Evolutionary conservation across 495 filamentous ascomycete species (phyloP).

Genomic region (Glarea lozoyensis): DNA sequence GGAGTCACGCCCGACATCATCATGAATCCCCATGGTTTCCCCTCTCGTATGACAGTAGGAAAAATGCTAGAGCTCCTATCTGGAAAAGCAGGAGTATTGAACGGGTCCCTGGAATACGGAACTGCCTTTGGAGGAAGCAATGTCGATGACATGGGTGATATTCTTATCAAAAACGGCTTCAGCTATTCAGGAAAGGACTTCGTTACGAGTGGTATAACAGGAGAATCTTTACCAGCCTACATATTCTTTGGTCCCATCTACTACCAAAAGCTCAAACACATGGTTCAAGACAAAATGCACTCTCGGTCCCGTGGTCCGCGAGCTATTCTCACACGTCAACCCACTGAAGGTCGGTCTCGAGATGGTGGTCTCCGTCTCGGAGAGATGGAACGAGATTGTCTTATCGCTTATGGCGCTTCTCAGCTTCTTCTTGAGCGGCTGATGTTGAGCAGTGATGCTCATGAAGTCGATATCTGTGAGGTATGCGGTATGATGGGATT

Average conservation of each 20-base stretch:
- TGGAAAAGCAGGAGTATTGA: conserved; percentile 84
- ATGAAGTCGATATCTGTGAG: conserved; percentile 88
- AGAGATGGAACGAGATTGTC: conserved; percentile 97
- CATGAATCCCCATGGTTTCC: conserved; percentile 99
- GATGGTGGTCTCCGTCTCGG: conserved; percentile 89
- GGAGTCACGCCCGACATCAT: conserved; percentile 95
- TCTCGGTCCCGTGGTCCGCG: conserved; percentile 82
- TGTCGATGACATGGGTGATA: conserved; percentile 79
- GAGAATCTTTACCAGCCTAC: conserved; percentile 86
- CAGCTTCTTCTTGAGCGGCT: conserved; percentile 89
- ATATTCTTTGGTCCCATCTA: conserved; percentile 99
- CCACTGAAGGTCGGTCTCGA: conserved; percentile 88
- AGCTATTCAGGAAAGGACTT: conserved; percentile 95
- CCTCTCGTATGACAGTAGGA: conserved; percentile 98
- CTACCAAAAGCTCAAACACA: conserved; percentile 99
- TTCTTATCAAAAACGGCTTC: conserved; percentile 81
- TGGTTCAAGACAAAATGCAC: conserved; percentile 99
- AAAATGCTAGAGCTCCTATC: conserved; percentile 94
- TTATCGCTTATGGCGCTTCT: conserved; percentile 91
- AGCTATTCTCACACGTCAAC: conserved; percentile 88
- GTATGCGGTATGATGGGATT: conserved; percentile 91
- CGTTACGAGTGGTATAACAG: conserved; percentile 90
- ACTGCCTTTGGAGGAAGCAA: conserved; percentile 93
- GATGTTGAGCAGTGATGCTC: conserved; percentile 87
- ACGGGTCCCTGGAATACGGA: conserved; percentile 69